A percentile compares a stretch with the other conserved stretches of the same genome.
Conservation (phyloP, 2,329 filamentous ascomycete species). For the Gnomoniopsis smithogilvyi region DNA sequence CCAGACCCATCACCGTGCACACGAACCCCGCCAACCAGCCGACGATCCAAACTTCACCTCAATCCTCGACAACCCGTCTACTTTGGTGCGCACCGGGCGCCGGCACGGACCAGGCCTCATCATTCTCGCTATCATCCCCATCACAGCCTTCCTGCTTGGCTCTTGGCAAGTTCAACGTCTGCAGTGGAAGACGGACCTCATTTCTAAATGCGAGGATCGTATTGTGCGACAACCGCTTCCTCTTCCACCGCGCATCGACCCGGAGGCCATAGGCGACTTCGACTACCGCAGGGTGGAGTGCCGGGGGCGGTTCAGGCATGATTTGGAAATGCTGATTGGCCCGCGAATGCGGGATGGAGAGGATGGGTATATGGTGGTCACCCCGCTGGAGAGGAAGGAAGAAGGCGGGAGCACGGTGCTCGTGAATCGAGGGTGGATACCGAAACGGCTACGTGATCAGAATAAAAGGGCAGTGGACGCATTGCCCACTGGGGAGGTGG, state of each 20-base stretch:
- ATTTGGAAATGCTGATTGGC: slow-evolving; percentile 94
- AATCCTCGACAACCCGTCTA: slow-evolving; percentile 80
- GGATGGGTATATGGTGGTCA: slow-evolving; percentile 88
- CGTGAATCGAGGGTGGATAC: slow-evolving; percentile 90
- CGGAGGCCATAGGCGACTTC: slow-evolving; percentile 78
- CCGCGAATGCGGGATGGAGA: slow-evolving; percentile 85
- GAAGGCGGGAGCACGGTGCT: slow-evolving; percentile 66
- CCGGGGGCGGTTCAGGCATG: slow-evolving; percentile 72
- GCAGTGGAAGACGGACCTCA: slow-evolving; percentile 88
- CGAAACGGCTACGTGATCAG: slow-evolving; percentile 68
- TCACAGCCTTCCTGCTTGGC: slow-evolving; percentile 86
- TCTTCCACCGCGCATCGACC: slow-evolving; percentile 78
- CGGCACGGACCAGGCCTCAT: slow-evolving; percentile 77
- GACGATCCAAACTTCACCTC: slow-evolving; percentile 81
- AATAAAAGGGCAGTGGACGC: slow-evolving; percentile 59
- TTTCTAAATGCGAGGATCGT: slow-evolving; percentile 89
- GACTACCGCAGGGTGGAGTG: slow-evolving; percentile 85
- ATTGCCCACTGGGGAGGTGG: slow-evolving; percentile 67
- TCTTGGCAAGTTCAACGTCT: slow-evolving; percentile 95
- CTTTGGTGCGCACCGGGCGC: slow-evolving; percentile 71
- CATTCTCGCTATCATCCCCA: slow-evolving; percentile 80
- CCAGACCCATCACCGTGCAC: slow-evolving; percentile 21
- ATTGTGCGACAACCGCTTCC: slow-evolving; percentile 82
- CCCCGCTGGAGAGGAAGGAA: slow-evolving; percentile 71
- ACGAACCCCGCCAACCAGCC: slow-evolving; percentile 44